phyloP scores from a whole-genome alignment of 805 yeast genomes.

The Candida sithepensis region DNA sequence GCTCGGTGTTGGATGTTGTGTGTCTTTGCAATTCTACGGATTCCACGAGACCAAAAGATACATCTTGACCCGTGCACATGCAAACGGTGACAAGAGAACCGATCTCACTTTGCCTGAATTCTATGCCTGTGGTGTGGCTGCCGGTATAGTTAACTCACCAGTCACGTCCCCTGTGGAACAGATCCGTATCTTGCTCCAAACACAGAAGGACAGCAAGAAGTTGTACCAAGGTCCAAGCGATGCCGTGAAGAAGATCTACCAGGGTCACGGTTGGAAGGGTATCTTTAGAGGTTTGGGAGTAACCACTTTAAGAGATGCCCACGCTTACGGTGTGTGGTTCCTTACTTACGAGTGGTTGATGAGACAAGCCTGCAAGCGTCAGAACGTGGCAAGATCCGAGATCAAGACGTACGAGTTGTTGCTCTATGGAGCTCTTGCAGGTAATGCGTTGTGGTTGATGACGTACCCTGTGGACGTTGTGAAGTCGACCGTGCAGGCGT shows the following conservation, averaged over 20 bases:
- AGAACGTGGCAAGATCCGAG: constrained; percentile 40
- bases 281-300: constrained; percentile 52
- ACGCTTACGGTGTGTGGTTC: constrained; percentile 76
- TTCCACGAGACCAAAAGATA: constrained; percentile 68
- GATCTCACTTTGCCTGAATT: constrained; percentile 50
- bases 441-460: constrained; percentile 62
- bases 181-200: constrained; percentile 57
- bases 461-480: constrained; percentile 53
- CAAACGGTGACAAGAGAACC: constrained; percentile 12
- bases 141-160: constrained; percentile 64
- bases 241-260: constrained; percentile 41
- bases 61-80: constrained; percentile 31
- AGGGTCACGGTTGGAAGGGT: constrained; percentile 43
- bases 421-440: constrained; percentile 59
- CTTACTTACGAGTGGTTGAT: constrained; percentile 59
- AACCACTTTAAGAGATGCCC: constrained; percentile 58
- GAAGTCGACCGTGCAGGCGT: constrained; percentile 52
- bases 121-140: constrained; percentile 59
- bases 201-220: constrained; percentile 37
- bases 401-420: constrained; percentile 54
- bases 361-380: constrained; percentile 31
- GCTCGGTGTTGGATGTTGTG: constrained; percentile 67
- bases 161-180: constrained; percentile 66
- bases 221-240: constrained; percentile 41
- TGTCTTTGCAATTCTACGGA: constrained; percentile 66